Conservation (phyloP, 345 rosid species). For the Populus tremula region DNA sequence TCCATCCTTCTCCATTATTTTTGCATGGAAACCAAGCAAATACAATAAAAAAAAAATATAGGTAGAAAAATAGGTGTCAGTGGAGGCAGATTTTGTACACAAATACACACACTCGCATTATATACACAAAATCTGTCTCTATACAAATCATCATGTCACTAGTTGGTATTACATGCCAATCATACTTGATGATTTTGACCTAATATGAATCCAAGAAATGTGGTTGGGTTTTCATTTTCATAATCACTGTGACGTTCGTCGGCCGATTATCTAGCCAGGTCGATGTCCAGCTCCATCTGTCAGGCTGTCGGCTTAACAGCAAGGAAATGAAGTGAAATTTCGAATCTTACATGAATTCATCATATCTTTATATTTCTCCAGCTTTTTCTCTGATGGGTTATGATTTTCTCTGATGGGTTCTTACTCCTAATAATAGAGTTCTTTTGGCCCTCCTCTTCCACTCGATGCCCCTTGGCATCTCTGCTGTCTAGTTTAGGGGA, state of each 20-base stretch:
- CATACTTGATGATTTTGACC: not conserved
- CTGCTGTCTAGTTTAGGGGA: no score
- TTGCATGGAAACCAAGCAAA: no score
- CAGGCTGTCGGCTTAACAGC: not conserved
- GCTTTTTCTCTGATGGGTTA: no score
- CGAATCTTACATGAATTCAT: no score
- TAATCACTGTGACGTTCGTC: not conserved
- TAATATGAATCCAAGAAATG: not conserved
- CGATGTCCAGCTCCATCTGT: not conserved
- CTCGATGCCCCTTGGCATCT: no score
- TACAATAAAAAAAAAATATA: no score
- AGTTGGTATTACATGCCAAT: not conserved
- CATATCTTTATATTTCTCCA: no score
- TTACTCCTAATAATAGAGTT: no score
- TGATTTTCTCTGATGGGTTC: no score
- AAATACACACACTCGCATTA: not conserved
- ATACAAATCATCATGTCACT: not conserved
- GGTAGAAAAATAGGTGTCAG: not conserved
- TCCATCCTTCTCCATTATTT: no score
- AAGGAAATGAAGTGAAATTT: not conserved
- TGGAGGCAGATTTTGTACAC: not conserved
- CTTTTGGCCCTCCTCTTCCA: no score
- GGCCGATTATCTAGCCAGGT: not conserved
- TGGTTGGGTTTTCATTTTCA: slow-evolving; percentile 8
- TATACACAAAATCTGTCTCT: not conserved